Base-by-base conservation (phyloP, 2,329 filamentous ascomycete species). In the Myriosclerotinia curreyana region DNA sequence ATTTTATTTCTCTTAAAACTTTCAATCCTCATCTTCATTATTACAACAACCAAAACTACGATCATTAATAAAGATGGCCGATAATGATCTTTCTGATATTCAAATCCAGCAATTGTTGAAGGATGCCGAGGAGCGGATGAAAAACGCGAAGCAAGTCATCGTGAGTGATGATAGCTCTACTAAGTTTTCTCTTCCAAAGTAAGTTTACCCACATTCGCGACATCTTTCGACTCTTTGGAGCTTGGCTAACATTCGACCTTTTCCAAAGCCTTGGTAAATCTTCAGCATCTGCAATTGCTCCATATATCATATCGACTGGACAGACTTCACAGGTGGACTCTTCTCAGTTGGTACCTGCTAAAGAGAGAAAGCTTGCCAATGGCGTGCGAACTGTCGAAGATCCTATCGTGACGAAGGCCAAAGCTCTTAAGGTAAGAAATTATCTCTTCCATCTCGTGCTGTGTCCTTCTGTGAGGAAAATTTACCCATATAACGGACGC, bases 401-500 rank as follows among this genome's bases (percentile, higher is more conserved):
- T 71, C 80, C 81, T 14, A 73, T 82, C n/a, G 73, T 75, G 49
- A 70, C 79, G 44, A 80, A 79, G 73, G 77, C 76, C 66, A 75
- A 76, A 66, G 77, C 76, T 59, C 76, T 76, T 68, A 80, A 85
- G 79, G 85, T 87, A 81, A 72, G 79, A 62, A 38, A 25, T 38
- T 12, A 42, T 34, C 31, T 31, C 14, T 25, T 54, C 15, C 55
- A 31, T 66, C 36, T 51, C n/a, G 56, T 58, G 66, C 67, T 71
- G 49, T 44, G 60, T 59, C 67, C 69, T 74, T 78, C 78, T 76
- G 85, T 91, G 90, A 94, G 86, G 90, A 93, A 90, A 89, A 82
- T 81, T 82, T 81, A 86, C 84, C 86, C 84, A 87, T 72, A 84
- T 76, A 74, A 84, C 89, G 89, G 89, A 92, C 83, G 89, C 86